Base-by-base conservation (phyloP, 495 filamentous ascomycete species). In the Annulohypoxylon bovei region DNA sequence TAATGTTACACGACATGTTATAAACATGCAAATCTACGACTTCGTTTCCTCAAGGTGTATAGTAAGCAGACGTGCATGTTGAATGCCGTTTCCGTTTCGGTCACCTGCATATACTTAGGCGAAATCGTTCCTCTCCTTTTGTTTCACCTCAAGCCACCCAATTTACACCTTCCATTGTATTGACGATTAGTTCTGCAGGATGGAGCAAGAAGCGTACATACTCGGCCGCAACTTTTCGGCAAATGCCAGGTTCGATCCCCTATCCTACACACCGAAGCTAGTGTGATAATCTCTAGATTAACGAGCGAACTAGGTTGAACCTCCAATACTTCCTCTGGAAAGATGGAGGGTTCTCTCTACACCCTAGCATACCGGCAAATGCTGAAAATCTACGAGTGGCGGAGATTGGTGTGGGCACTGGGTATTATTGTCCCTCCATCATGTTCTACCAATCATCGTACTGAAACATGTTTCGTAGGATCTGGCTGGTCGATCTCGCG, bases 251-350 rank as follows among this genome's bases (percentile, higher is more conserved):
- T 55, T n/a, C 12, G 52, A 37, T 3, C 52, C 52, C 52, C 20
- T 27, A 11, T 20, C 30, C 16, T 16, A 8, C 20, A 5, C 12
- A 23, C n/a, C 6, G 32, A 12, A 9, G 30, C 28, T 16, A 52
- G 23, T 25, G 25, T 25, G 52, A 55, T 50, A 20, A 27, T 50
- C 20, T 35, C 6, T 35, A 55, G 32, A 33, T 37, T 55, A 55
- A 55, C 30, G 28, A 33, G 30, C 16, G n/a, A 37, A 55, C 30
- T 37, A 59, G 55, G 55, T 16, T 59, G 23, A 59, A 59, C n/a
- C 55, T 59, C 20, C 55, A 59, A 44, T 59, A 59, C n/a, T 59
- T 59, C 23, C 55, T 59, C 11, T 59, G 55, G 55, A 59, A 59
- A 32, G 55, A 59, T 59, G 55, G 55, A 4, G 55, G 55, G 8